Conservation (phyloP, 2,329 filamentous ascomycete species). For the Exserohilum rostratum region DNA sequence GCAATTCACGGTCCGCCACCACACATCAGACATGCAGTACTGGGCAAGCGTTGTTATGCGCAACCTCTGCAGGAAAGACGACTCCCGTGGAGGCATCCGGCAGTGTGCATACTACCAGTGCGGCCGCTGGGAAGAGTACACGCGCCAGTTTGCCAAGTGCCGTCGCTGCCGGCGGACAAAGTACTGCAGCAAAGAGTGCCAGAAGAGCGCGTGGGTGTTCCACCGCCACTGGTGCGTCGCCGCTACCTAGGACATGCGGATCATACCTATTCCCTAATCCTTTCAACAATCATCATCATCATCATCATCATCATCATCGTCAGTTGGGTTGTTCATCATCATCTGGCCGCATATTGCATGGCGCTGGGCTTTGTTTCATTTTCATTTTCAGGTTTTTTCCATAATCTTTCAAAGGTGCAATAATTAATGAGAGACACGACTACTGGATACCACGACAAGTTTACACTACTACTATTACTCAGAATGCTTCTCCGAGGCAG, state of each 20-base stretch:
- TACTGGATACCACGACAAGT: constrained; percentile 40
- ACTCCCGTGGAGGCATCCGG: constrained; percentile 88
- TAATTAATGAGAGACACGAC: constrained; percentile 50
- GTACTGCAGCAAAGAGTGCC: constrained; percentile 99
- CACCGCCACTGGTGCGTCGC: constrained; percentile 97
- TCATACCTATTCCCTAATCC: constrained; percentile 29
- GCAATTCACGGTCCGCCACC: constrained; percentile 95
- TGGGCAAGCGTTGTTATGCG: constrained; percentile 99
- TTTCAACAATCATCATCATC: constrained; percentile 28
- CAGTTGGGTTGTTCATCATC: constrained; percentile 33
- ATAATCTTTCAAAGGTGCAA: constrained; percentile 41
- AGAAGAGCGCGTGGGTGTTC: constrained; percentile 98
- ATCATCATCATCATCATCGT: constrained; percentile 20
- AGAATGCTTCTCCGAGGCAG: constrained; percentile 38
- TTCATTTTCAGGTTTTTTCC: constrained; percentile 6
- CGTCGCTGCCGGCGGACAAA: constrained; percentile 94
- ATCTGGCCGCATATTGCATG: constrained; percentile 51
- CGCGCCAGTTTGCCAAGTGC: constrained; percentile 97
- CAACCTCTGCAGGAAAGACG: constrained; percentile 97
- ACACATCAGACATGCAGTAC: constrained; percentile 98
- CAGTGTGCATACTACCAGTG: constrained; percentile 99
- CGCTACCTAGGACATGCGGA: constrained; percentile 55
- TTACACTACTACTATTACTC: constrained; percentile 14
- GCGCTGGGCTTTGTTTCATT: constrained; percentile 37
- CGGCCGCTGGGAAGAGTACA: constrained; percentile 97